These are phyloP conservation scores for Dendrobium huoshanense DNA, from an alignment of 106 monocot species.

Conservation along the genomic window DNA sequence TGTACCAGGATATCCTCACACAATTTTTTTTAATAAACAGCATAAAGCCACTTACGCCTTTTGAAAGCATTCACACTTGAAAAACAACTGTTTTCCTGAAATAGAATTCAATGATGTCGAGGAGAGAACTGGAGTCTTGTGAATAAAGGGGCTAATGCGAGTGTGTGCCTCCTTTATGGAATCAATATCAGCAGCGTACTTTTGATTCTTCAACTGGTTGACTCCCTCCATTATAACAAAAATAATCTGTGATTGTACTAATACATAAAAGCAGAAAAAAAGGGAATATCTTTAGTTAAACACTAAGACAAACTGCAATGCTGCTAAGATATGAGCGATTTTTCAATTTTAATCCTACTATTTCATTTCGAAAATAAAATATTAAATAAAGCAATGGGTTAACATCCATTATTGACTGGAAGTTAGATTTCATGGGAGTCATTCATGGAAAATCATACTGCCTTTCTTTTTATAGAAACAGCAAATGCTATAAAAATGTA, in stretches of 20 bases:
- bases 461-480: neutral
- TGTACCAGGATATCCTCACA: too few species aligned
- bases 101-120: conserved; percentile 52
- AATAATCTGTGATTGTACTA: neutral
- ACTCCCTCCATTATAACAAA: conserved; percentile 31
- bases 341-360: neutral
- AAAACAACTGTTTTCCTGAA: conserved; percentile 56
- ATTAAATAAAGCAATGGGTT: neutral
- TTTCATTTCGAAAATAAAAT: neutral
- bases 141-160: conserved; percentile 65
- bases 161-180: conserved; percentile 71
- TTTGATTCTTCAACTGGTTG: conserved; percentile 15
- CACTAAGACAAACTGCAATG: neutral
- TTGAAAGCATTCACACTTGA: conserved; percentile 95
- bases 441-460: neutral
- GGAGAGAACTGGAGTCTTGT: conserved; percentile 72
- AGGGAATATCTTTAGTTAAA: neutral
- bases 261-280: neutral
- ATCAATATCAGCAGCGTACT: conserved; percentile 74
- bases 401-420: neutral
- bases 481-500: too few species aligned
- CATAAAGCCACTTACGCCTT: conserved; percentile 57
- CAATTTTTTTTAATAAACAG: neutral
- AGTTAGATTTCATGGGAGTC: neutral
- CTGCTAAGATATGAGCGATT: neutral